Base-by-base conservation (phyloP, 768 basidiomycete genomes). In the Boletus reticulatus region DNA sequence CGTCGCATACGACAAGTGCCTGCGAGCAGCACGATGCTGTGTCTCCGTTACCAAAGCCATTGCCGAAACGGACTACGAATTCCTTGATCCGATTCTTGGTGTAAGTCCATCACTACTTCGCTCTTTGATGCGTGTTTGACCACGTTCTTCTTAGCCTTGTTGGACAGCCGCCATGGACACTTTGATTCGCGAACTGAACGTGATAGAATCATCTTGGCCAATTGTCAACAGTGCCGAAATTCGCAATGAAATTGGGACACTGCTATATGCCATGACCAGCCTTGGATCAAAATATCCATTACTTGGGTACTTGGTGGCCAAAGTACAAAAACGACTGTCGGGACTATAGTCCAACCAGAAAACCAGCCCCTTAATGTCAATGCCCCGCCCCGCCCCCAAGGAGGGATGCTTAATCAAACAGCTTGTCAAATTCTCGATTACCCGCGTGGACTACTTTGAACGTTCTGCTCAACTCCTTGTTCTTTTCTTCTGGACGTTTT, bases 51-150 rank as follows among this genome's bases (percentile, higher is more conserved):
- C 85, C 65, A 84, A 84, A 62, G 80, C 83, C 57, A 75, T 89
- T 52, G 69, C 77, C 24, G 85, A 89, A 24, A 69, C 78, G 61
- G 88, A 90, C 62, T 86, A 82, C 58, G 78, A 80, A 38, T 86
- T 83, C 69, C 77, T 90, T n/a, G 89, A 92, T 72, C 89, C 89
- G 24, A 82, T 90, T 59, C 77, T 90, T 58, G 87, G 85, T 49
- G 88, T 90, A 75, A 60, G 87, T 72, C 9, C 47, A n/a, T 37
- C 19, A 4, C 13, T 47, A 5, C 14, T 38, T 38, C 7, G 43
- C 50, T 57, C 42, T 19, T n/a, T 43, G 32, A 43, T 50, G 13
- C n/a, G n/a, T 31, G 13, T 53, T 43, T 60, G 42, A 63, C 54
- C 31, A 48, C 31, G 6, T 43, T 37, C 20, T 47, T 48, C 60